Conservation (phyloP, 345 rosid species). For the Arabidopsis thaliana region TAIR10.1 NC_003076.8:3515501-3516000, state of each 20-base stretch:
- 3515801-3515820: not conserved
- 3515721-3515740: not conserved
- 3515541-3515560: not conserved
- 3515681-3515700: not conserved
- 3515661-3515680: not conserved
- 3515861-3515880: not conserved
- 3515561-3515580: conserved; percentile 3
- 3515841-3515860: conserved; percentile 1
- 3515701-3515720: not conserved
- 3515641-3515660: not conserved
- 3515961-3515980: not conserved
- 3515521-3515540: conserved; percentile 16
- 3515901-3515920: not conserved
- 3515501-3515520: not conserved
- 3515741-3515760: not conserved
- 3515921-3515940: not conserved
- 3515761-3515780: not conserved
- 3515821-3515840: not conserved
- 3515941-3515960: not conserved
- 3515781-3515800: not conserved
- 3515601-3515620: not conserved
- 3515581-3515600: conserved; percentile 20
- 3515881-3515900: not conserved
- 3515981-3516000: not conserved
- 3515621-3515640: not conserved